phyloP scores from a whole-genome alignment of 352 stramenopile genomes.

The Phytophthora aleatoria region DNA sequence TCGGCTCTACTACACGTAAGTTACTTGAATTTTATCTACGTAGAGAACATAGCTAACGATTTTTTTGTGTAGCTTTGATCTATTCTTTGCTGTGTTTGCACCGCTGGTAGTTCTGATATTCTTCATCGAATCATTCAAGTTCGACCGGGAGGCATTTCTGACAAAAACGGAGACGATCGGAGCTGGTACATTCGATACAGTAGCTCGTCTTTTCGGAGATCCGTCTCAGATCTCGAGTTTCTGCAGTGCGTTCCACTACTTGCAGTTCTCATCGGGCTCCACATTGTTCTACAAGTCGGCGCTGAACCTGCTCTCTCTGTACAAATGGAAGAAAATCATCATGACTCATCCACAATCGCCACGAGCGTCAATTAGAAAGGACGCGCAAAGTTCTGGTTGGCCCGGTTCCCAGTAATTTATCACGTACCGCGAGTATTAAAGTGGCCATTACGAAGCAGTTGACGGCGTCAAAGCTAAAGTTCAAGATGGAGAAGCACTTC shows the following conservation, averaged over 20 bases:
- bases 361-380: conserved; percentile 12
- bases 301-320: conserved; percentile 44
- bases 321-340: conserved; percentile 57
- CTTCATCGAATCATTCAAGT: conserved; percentile 42
- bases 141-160: conserved; percentile 37
- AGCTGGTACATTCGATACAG: conserved; percentile 30
- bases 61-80: conserved; percentile 35
- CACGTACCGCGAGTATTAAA: conserved; percentile 9
- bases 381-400: conserved; percentile 16
- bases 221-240: conserved; percentile 45
- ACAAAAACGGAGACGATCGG: conserved; percentile 30
- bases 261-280: conserved; percentile 28
- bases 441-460: conserved; percentile 12
- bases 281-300: conserved; percentile 45
- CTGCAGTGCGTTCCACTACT: conserved; percentile 39
- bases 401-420: background rate
- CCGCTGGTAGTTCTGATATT: conserved; percentile 47
- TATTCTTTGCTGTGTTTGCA: conserved; percentile 60
- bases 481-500: conserved; percentile 24
- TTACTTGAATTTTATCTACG: background rate
- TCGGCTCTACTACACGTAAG: conserved; percentile 37
- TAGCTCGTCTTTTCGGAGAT: conserved; percentile 44
- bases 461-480: background rate
- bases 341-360: conserved; percentile 35
- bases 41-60: background rate